Base-by-base conservation (phyloP, 148 eudicot species). In the Agrostemma githago region DNA sequence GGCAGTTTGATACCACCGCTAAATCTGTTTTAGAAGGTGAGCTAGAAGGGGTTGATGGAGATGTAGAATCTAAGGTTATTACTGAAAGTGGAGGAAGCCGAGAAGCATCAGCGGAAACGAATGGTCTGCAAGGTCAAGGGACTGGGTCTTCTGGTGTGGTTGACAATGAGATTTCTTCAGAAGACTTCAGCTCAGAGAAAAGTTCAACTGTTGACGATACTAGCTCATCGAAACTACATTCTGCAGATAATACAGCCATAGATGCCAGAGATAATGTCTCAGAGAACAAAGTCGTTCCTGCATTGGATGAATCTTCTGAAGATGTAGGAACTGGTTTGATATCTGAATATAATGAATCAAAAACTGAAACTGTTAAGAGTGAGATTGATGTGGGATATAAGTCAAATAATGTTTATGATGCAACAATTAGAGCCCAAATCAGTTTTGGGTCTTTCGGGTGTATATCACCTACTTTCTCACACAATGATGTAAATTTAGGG, bases 401-500 rank as follows among this genome's bases (percentile, higher is more conserved):
- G 66, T 53, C 70, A 66, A 74, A 53, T 60, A 58, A 77, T 71
- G 44, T 61, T 75, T 61, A 54, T 59, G 69, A 62, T 68, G 80
- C 54, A 38, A 63, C 56, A 38, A 34, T 72, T n/a, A 73, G 62
- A 77, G 61, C 84, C 70, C 74, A 83, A 40, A 79, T 80, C 39
- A 80, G 69, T 64, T 80, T 80, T 75, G 85, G 77, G 20, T 74
- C 83, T 34, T 71, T 82, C 66, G 84, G 74, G 54, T 40, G 78
- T 72, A 74, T 67, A 70, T 34, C 73, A 66, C 62, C 77, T 46
- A 8, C 53, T 8, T 59, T 67, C 41, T 72, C 76, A 58, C 72
- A 67, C 19, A 62, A 62, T 70, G 79, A 71, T 54, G 75, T 51
- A 58, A 72, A 73, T 72, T 34, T n/a, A 44, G 72, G 66, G 8